A percentile compares a stretch with the other conserved stretches of the same genome.
Evolutionary conservation across 352 stramenopile species (phyloP).

Genomic region (Globisporangium splendens): DNA sequence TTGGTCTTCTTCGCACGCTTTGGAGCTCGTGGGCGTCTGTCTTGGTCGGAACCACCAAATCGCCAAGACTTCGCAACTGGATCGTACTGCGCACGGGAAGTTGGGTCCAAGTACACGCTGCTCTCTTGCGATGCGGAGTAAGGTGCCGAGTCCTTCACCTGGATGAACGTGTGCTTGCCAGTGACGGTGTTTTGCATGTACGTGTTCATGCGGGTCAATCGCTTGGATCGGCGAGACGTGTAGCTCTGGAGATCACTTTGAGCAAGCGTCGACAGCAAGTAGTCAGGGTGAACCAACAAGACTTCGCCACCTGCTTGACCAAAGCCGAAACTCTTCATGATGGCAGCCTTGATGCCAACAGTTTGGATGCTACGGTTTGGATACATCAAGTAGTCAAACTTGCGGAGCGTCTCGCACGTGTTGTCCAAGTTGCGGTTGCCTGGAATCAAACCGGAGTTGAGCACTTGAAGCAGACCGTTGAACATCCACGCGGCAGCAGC

Average conservation of each 20-base stretch:
- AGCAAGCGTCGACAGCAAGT: slow-evolving; percentile 53
- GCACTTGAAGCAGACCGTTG: slow-evolving; percentile 78
- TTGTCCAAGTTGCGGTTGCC: slow-evolving; percentile 86
- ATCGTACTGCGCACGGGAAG: slow-evolving; percentile 74
- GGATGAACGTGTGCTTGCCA: slow-evolving; percentile 70
- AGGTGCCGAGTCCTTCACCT: slow-evolving; percentile 79
- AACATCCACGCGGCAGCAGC: slow-evolving; percentile 80
- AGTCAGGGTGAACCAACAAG: slow-evolving; percentile 76
- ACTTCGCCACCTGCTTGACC: slow-evolving; percentile 73
- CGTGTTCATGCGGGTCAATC: slow-evolving; percentile 68
- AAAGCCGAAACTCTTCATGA: slow-evolving; percentile 87
- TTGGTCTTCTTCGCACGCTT: slow-evolving; percentile 16
- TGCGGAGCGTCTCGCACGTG: slow-evolving; percentile 55
- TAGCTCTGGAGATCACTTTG: slow-evolving; percentile 56
- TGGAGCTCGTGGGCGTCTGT: slow-evolving; percentile 48
- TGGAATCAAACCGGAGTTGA: slow-evolving; percentile 72
- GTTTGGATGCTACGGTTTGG: slow-evolving; percentile 81
- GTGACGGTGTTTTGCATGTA: slow-evolving; percentile 75
- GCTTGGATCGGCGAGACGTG: slow-evolving; percentile 29
- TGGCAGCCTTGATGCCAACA: slow-evolving; percentile 66
- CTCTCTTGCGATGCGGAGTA: slow-evolving; percentile 81
- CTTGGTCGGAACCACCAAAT: slow-evolving; percentile 39
- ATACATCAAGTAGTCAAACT: slow-evolving; percentile 79
- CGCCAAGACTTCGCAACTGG: slow-evolving; percentile 59
- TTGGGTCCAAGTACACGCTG: slow-evolving; percentile 84